These are phyloP conservation scores for Mallotus repandus DNA, from an alignment of 441 rosid species.

Conservation along the genomic window DNA sequence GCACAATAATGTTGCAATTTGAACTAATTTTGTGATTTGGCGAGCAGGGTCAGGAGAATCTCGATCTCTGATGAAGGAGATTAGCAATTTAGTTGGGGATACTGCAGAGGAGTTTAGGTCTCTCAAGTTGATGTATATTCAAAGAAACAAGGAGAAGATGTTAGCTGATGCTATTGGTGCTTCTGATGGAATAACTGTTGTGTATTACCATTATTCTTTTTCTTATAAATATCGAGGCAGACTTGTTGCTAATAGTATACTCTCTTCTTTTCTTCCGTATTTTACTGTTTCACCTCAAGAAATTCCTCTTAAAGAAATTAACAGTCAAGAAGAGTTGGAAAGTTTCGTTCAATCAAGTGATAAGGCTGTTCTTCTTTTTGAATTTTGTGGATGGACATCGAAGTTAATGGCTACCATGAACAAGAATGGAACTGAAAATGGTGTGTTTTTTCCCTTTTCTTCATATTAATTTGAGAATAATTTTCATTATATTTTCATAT, in stretches of 20 bases:
- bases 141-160: slow-evolving; percentile 60
- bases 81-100: slow-evolving; percentile 37
- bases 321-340: slow-evolving; percentile 48
- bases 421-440: slow-evolving; percentile 48
- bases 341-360: slow-evolving; percentile 71
- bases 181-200: slow-evolving; percentile 37
- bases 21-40: slow-evolving; percentile 9
- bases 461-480: too few species aligned
- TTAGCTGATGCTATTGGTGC: slow-evolving; percentile 70
- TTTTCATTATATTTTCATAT: background rate
- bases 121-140: slow-evolving; percentile 56
- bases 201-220: slow-evolving; percentile 65
- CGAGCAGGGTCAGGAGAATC: slow-evolving; percentile 89
- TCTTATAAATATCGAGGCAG: slow-evolving; percentile 71
- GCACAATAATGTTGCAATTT: background rate
- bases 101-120: slow-evolving; percentile 39
- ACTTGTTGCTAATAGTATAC: slow-evolving; percentile 53
- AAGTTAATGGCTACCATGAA: slow-evolving; percentile 39
- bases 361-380: slow-evolving; percentile 63
- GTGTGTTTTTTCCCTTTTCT: slow-evolving; percentile 6
- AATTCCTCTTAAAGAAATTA: slow-evolving; percentile 49
- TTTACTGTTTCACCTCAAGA: slow-evolving; percentile 46
- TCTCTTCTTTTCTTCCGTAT: slow-evolving; percentile 54
- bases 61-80: slow-evolving; percentile 66
- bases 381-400: slow-evolving; percentile 83